Percentiles rank a stretch among this genome's conserved stretches.
Evolutionary conservation across 768 basidiomycete species (phyloP).

Genomic region (Lactarius hatsudake): DNA sequence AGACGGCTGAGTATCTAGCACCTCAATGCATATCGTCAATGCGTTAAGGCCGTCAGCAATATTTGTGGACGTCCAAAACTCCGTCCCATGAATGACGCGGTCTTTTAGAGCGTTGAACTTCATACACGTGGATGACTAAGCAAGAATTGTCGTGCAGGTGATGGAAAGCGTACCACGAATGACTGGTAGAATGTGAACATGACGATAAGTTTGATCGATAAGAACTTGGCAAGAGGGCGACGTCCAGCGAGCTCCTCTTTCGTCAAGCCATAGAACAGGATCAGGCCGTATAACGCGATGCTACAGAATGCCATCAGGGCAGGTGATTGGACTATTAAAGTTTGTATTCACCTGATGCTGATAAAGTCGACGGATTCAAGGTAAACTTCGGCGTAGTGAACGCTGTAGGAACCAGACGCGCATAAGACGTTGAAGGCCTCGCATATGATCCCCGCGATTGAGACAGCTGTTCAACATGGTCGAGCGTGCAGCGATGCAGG

Average conservation of each 20-base stretch:
- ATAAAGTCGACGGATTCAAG: conserved; percentile 72
- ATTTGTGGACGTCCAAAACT: conserved; percentile 82
- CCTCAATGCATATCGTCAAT: conserved; percentile 81
- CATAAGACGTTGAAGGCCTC: conserved; percentile 70
- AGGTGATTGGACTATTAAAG: neutral
- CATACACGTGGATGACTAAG: conserved; percentile 11
- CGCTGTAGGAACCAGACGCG: conserved; percentile 54
- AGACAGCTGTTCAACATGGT: conserved; percentile 42
- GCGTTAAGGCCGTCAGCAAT: conserved; percentile 83
- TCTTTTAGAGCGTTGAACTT: conserved; percentile 68
- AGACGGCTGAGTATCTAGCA: conserved; percentile 32
- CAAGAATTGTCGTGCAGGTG: neutral
- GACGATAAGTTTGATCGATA: conserved; percentile 83
- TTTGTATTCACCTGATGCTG: conserved; percentile 65
- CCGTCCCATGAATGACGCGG: conserved; percentile 72
- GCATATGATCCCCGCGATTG: conserved; percentile 78
- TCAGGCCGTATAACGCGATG: conserved; percentile 80
- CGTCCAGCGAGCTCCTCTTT: conserved; percentile 74
- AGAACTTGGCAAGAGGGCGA: conserved; percentile 80
- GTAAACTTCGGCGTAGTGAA: conserved; percentile 65
- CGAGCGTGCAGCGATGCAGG: neutral
- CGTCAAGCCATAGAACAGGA: conserved; percentile 80
- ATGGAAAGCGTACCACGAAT: conserved; percentile 49
- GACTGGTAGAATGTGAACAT: conserved; percentile 89
- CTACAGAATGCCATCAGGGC: conserved; percentile 37